Conservation (phyloP, 352 stramenopile genomes). For the Phytophthora cryptogea region DNA sequence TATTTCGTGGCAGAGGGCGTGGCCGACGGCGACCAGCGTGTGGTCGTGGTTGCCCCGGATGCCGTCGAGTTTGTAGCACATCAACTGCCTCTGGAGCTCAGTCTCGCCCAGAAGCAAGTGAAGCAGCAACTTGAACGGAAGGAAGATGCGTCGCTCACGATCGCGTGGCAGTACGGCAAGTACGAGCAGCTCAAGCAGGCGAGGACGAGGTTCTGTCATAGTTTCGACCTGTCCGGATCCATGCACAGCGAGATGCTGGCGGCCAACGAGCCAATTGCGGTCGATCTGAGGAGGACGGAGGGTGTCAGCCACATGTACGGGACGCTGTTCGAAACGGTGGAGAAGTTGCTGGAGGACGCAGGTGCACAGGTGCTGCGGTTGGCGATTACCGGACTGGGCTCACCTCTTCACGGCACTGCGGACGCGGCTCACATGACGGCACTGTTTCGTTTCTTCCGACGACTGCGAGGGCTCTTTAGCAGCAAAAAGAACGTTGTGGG, state of each 20-base stretch:
- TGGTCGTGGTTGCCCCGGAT: conserved; percentile 44
- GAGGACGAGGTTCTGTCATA: conserved; percentile 66
- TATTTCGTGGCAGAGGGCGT: conserved; percentile 73
- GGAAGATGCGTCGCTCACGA: conserved; percentile 42
- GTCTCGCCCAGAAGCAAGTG: conserved; percentile 65
- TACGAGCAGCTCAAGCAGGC: conserved; percentile 35
- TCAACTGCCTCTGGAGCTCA: conserved; percentile 65
- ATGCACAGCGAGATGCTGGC: conserved; percentile 59
- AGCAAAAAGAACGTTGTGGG: conserved; percentile 28
- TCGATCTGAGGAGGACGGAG: conserved; percentile 28
- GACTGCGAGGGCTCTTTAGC: conserved; percentile 33
- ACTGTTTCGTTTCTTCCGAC: conserved; percentile 44
- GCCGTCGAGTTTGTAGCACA: conserved; percentile 39
- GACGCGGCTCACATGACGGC: conserved; percentile 46
- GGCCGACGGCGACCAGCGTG: conserved; percentile 41
- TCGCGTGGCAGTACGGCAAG: conserved; percentile 83
- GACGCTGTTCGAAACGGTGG: conserved; percentile 31
- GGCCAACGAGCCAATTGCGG: conserved; percentile 40
- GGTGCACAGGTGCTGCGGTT: conserved; percentile 45
- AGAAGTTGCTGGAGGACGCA: conserved; percentile 15
- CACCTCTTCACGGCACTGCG: conserved; percentile 39
- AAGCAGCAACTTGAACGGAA: conserved; percentile 50
- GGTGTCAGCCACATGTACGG: conserved; percentile 31
- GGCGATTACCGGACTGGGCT: conserved; percentile 50
- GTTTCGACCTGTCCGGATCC: conserved; percentile 65